phyloP scores from a whole-genome alignment of 768 basidiomycete genomes.

The Pulveroboletus sp. region DNA sequence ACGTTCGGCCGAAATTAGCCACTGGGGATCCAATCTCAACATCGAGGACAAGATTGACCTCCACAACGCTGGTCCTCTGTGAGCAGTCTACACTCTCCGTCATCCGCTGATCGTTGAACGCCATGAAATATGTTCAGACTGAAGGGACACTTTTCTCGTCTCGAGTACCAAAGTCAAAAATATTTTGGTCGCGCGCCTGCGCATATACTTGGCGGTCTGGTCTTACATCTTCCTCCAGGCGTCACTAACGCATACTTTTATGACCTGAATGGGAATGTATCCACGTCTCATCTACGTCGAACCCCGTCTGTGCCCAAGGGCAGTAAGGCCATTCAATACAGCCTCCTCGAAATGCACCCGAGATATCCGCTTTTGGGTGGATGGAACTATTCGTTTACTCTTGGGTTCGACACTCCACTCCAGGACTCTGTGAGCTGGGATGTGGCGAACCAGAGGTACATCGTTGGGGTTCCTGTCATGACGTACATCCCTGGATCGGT shows the following conservation, averaged over 20 bases:
- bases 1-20: constrained; percentile 85
- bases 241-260: constrained; percentile 83
- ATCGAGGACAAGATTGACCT: constrained; percentile 83
- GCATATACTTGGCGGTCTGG: constrained; percentile 68
- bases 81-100: constrained; percentile 31
- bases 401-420: constrained; percentile 90
- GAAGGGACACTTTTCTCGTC: constrained; percentile 92
- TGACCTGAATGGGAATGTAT: constrained; percentile 93
- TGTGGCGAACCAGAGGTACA: constrained; percentile 55
- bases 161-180: constrained; percentile 75
- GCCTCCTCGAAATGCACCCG: constrained; percentile 77
- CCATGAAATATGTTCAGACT: constrained; percentile 46
- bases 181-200: constrained; percentile 64
- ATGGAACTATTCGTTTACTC: constrained; percentile 95
- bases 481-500: constrained; percentile 76
- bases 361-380: constrained; percentile 93
- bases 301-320: constrained; percentile 60
- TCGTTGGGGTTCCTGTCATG: constrained; percentile 81
- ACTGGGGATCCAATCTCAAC: constrained; percentile 95
- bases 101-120: neutral
- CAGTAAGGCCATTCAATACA: constrained; percentile 48
- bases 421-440: constrained; percentile 68
- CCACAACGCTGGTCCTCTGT: constrained; percentile 90
- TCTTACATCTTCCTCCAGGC: constrained; percentile 78
- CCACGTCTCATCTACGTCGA: constrained; percentile 79